phyloP scores from a whole-genome alignment of 2,329 filamentous ascomycete genomes.

The Aspergillus fructus region DNA sequence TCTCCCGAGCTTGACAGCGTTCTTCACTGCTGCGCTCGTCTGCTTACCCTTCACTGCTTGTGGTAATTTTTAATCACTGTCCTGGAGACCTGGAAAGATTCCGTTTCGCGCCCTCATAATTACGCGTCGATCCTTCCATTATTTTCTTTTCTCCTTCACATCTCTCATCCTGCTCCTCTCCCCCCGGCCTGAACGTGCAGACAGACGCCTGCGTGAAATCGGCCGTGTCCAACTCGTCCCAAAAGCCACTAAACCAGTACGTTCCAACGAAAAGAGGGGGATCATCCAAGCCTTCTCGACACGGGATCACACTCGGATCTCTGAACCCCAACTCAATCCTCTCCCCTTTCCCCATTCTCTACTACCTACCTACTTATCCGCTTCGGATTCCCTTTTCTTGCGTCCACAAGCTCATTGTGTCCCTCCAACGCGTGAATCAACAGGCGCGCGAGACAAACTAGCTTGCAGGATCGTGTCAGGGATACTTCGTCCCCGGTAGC shows the following conservation, averaged over 20 bases:
- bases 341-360: constrained; percentile 15
- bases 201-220: not conserved
- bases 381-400: constrained; percentile 16
- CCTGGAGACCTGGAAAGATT: not conserved
- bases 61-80: constrained; percentile 10
- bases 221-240: not conserved
- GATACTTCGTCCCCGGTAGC: constrained; percentile 17
- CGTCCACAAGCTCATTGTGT: constrained; percentile 30
- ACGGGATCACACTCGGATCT: constrained; percentile 17
- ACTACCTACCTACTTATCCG: constrained; percentile 6
- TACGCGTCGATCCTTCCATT: constrained; percentile 19
- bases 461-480: constrained; percentile 22
- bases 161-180: constrained; percentile 5
- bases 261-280: constrained; percentile 15
- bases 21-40: constrained; percentile 10
- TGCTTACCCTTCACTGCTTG: constrained; percentile 10
- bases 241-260: constrained; percentile 17
- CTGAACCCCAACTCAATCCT: constrained; percentile 11
- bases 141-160: constrained; percentile 11
- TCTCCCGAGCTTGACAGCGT: not conserved
- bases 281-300: constrained; percentile 13
- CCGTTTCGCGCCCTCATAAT: constrained; percentile 13
- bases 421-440: constrained; percentile 30
- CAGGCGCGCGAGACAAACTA: constrained; percentile 25
- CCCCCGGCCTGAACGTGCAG: constrained; percentile 7